Evolutionary conservation across 2,329 filamentous ascomycete genomes (phyloP).

Genomic region (Scedosporium apiospermum): DNA sequence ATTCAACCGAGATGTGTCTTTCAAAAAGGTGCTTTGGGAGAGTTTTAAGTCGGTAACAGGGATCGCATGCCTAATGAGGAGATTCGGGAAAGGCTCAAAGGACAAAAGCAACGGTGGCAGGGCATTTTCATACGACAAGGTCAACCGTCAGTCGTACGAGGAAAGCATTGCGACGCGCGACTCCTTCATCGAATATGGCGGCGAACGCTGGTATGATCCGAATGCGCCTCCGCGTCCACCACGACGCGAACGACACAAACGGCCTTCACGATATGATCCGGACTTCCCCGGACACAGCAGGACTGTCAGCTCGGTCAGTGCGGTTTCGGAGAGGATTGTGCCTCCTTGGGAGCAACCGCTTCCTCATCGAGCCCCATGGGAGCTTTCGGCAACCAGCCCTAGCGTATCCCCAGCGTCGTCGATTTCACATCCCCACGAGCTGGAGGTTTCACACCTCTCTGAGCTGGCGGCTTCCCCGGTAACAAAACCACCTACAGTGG

Average conservation of each 20-base stretch:
- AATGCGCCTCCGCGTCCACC: neutral
- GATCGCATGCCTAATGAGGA: neutral
- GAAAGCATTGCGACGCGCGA: neutral
- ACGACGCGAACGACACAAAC: neutral
- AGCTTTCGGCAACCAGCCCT: neutral
- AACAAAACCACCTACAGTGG: too few species aligned
- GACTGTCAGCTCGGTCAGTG: neutral
- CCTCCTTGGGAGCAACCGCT: neutral
- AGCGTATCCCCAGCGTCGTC: neutral
- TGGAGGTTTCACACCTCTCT: too few species aligned
- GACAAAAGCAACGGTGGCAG: neutral
- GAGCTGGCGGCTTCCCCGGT: too few species aligned
- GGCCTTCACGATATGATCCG: neutral
- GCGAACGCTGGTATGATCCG: neutral
- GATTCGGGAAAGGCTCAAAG: neutral
- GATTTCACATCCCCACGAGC: neutral
- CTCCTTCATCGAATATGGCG: neutral
- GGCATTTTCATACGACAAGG: neutral
- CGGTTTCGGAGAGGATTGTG: neutral
- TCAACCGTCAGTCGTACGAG: neutral
- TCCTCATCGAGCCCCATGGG: neutral
- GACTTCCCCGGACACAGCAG: neutral
- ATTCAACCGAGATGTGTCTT: neutral
- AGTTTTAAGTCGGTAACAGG: neutral
- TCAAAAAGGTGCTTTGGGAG: neutral